These are phyloP conservation scores for Chlorella vulgaris DNA, from an alignment of 139 green algal species.

Conservation along the genomic window DNA sequence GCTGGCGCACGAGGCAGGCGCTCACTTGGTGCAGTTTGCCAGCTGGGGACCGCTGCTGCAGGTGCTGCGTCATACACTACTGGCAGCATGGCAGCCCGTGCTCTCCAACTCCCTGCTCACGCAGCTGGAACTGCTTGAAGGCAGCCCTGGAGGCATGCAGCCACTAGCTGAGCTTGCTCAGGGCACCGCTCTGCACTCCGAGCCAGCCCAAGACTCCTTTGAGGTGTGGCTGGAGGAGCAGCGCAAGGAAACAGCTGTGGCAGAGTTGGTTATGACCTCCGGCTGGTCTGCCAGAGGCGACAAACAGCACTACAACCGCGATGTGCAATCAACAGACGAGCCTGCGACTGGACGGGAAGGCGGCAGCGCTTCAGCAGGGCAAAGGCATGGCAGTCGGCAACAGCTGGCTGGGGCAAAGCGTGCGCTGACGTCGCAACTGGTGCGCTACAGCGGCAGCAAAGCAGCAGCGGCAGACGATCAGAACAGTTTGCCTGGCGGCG, in stretches of 20 bases:
- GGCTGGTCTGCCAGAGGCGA: no score
- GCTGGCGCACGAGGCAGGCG: conserved; percentile 29
- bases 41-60: conserved; percentile 31
- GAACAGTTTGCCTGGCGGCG: no score
- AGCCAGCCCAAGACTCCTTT: background rate
- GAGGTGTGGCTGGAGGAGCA: conserved; percentile 2
- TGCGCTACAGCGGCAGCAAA: background rate
- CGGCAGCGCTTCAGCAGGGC: no score
- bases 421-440: conserved; percentile 6
- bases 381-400: background rate
- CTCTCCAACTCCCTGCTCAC: conserved; percentile 12
- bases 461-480: no score
- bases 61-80: conserved; percentile 24
- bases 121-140: conserved; percentile 19
- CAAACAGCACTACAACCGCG: no score
- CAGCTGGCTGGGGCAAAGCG: conserved; percentile 5
- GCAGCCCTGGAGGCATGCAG: background rate
- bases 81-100: conserved; percentile 37
- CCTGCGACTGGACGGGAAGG: no score
- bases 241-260: background rate
- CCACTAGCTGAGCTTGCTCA: background rate
- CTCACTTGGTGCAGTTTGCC: conserved; percentile 29
- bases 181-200: no score
- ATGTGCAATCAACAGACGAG: no score
- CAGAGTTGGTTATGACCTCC: no score